phyloP scores from a whole-genome alignment of 169 alveolate species.

The Plasmodium cynomolgi region DNA sequence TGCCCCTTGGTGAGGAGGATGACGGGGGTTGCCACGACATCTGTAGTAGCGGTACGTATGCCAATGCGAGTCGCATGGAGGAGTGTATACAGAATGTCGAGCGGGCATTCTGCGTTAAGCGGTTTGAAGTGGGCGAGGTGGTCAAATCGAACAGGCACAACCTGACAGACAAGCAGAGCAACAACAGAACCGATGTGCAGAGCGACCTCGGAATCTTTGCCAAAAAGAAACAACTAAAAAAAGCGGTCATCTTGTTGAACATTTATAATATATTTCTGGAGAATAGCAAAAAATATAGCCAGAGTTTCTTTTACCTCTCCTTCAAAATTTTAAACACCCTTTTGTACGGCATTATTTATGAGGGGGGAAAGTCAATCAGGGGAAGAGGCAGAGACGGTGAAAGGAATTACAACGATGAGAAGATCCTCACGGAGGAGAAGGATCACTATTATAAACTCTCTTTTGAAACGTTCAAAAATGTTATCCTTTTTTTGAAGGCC shows the following conservation, averaged over 20 bases:
- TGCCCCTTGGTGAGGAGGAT: background rate
- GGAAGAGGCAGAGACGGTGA: background rate
- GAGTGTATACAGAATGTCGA: conserved; percentile 30
- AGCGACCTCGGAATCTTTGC: conserved; percentile 47
- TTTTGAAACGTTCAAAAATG: conserved; percentile 24
- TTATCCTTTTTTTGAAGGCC: conserved; percentile 38
- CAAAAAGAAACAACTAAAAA: conserved; percentile 52
- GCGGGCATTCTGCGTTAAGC: background rate
- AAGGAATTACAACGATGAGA: background rate
- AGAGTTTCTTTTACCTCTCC: conserved; percentile 50
- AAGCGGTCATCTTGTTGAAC: conserved; percentile 44
- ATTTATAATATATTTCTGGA: conserved; percentile 56
- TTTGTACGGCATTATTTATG: background rate
- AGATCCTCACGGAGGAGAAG: background rate
- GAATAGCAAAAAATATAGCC: conserved; percentile 58
- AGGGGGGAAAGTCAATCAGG: background rate
- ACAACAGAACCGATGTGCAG: background rate
- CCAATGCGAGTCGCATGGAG: conserved; percentile 1
- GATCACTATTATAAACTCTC: conserved; percentile 10
- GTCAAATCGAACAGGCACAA: background rate
- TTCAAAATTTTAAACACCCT: conserved; percentile 58
- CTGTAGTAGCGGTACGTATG: conserved; percentile 15
- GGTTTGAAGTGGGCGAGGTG: background rate
- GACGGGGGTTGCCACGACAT: background rate
- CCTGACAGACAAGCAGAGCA: background rate